These are phyloP conservation scores for Leccinum incarnatum DNA, from an alignment of 768 basidiomycete species.

Conservation along the genomic window DNA sequence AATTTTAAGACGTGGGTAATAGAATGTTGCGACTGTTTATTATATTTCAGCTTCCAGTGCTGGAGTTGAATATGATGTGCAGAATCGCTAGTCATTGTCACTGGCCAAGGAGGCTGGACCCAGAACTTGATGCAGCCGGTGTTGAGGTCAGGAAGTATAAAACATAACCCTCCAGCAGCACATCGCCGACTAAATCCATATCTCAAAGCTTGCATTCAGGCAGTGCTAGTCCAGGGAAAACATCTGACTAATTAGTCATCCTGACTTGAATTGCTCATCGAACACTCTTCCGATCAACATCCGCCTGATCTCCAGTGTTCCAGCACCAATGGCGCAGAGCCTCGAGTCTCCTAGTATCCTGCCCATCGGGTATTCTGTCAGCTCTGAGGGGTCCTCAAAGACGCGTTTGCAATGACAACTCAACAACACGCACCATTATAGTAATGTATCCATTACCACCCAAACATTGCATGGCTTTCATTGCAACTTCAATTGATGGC, in stretches of 20 bases:
- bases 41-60: neutral
- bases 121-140: no score
- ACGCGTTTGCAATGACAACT: neutral
- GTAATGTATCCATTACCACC: slow-evolving; percentile 91
- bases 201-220: neutral
- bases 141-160: no score
- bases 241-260: neutral
- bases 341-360: slow-evolving; percentile 84
- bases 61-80: neutral
- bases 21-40: neutral
- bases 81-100: neutral
- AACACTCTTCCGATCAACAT: slow-evolving; percentile 95
- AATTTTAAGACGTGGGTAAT: slow-evolving; percentile 6
- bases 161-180: no score
- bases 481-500: slow-evolving; percentile 77
- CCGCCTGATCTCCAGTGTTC: slow-evolving; percentile 93
- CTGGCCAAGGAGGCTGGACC: no score
- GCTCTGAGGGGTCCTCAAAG: slow-evolving; percentile 27
- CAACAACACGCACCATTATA: slow-evolving; percentile 55
- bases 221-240: neutral
- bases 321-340: slow-evolving; percentile 91
- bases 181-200: no score
- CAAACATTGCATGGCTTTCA: slow-evolving; percentile 90
- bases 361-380: slow-evolving; percentile 77
- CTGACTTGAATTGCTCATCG: slow-evolving; percentile 59